A percentile compares a stretch with the other conserved stretches of the same genome.
Evolutionary conservation across 257 asterid genomes (phyloP).

Genomic region (Ilex aquifolium): DNA sequence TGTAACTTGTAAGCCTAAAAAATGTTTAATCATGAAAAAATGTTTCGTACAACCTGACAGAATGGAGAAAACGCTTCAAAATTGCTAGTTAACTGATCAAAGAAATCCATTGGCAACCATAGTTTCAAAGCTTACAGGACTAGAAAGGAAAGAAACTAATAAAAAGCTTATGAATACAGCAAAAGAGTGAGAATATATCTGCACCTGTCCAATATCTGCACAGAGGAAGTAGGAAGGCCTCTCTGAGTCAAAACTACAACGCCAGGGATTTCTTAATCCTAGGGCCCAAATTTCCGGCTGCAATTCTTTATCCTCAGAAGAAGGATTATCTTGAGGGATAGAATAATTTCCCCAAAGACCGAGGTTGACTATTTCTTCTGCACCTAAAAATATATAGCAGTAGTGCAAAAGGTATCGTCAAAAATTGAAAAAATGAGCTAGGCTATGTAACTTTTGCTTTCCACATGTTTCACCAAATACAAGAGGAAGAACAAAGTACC

Average conservation of each 20-base stretch:
- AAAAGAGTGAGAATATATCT: background rate
- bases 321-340: conserved; percentile 73
- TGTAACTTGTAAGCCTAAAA: background rate
- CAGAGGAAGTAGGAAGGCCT: conserved; percentile 85
- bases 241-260: conserved; percentile 87
- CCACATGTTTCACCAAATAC: too few species aligned
- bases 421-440: background rate
- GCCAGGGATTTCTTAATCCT: conserved; percentile 88
- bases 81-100: too few species aligned
- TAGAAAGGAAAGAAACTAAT: background rate
- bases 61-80: too few species aligned
- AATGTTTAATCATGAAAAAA: background rate
- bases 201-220: conserved; percentile 80
- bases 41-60: background rate
- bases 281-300: conserved; percentile 74
- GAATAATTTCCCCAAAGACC: conserved; percentile 84
- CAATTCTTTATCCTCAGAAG: conserved; percentile 47
- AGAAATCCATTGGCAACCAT: background rate
- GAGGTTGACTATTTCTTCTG: conserved; percentile 41
- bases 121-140: background rate
- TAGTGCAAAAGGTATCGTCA: background rate
- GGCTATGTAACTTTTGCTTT: too few species aligned
- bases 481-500: too few species aligned
- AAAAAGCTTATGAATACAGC: background rate
- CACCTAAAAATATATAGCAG: conserved; percentile 35